These are phyloP conservation scores for Mycena sanguinolenta DNA, from an alignment of 768 basidiomycete genomes.

Conservation along the genomic window DNA sequence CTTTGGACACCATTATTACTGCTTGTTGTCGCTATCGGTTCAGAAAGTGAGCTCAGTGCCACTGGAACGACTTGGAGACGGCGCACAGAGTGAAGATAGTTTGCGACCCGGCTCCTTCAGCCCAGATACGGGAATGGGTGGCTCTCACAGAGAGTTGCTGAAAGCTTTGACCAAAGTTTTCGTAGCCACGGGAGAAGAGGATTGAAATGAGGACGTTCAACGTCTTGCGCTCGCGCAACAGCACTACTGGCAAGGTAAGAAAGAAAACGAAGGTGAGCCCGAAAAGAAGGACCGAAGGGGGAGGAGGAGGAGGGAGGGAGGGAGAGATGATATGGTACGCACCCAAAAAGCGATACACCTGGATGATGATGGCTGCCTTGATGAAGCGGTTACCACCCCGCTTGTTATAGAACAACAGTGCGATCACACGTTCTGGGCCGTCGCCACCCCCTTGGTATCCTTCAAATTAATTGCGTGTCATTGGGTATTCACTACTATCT, in stretches of 20 bases:
- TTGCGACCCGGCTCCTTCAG: constrained; percentile 29
- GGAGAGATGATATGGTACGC: constrained; percentile 28
- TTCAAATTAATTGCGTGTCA: background rate
- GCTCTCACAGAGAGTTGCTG: constrained; percentile 67
- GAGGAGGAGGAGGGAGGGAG: constrained; percentile 42
- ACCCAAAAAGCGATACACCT: constrained; percentile 15
- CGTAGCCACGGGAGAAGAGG: constrained; percentile 47
- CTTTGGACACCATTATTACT: constrained; percentile 81
- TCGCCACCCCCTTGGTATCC: background rate
- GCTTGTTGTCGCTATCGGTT: constrained; percentile 36
- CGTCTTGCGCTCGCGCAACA: constrained; percentile 70
- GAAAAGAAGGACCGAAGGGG: constrained; percentile 44
- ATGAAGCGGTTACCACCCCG: constrained; percentile 9
- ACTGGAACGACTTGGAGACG: constrained; percentile 25
- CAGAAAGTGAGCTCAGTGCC: constrained; percentile 23
- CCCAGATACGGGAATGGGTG: constrained; percentile 41
- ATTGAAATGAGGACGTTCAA: constrained; percentile 74
- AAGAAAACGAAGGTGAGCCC: constrained; percentile 48
- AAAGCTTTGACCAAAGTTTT: constrained; percentile 44
- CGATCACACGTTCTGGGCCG: constrained; percentile 13
- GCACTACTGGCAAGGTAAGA: constrained; percentile 43
- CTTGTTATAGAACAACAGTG: background rate
- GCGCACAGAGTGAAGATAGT: constrained; percentile 35
- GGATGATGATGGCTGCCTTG: constrained; percentile 14
- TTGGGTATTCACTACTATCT: background rate